Evolutionary conservation across 169 alveolate species (phyloP), one percentile per base, ranked within the genome.

Genomic region (Cryptosporidium parvum): DNA sequence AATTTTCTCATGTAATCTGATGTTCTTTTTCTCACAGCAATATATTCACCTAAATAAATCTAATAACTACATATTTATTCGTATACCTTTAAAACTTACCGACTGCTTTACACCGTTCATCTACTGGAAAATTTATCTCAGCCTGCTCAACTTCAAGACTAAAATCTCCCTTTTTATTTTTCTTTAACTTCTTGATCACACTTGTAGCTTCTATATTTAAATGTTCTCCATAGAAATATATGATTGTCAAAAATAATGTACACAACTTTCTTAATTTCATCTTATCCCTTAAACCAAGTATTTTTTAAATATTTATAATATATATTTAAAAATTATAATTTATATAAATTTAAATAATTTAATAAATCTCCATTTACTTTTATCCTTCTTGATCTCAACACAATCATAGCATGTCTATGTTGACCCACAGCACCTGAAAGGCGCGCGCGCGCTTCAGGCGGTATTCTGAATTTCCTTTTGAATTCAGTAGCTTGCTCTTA

Each of bases 381-480:
- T 31, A 14, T 37, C 16, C 16, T 2, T 69, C 73, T 35, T 69
- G 33, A 26, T 31, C 56, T 69, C 37, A 69, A 21, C 45, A 31
- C 18, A 1, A 3, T 52, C 80, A 33, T 14, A 14, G 48, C 85
- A 71, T 71, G 85, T 71, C 85, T 71, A 71, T 71, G 61, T 51
- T 71, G 68, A 71, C 85, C 61, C 85, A 71, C 85, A 51, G 69
- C 85, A 48, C 21, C 85, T 18, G 9, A 29, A 21, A 4, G 51
- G 69, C 85, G 85, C 69, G 42, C 59, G 85, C 85, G 85, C 35
- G 9, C 14, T 14, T 42, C 3, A 3, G 62, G 80, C 56, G 56
- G 80, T 39, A 56, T 56, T 16, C 26, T 0, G 56, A 42, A 9
- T 21, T 23, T 56, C 3, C 6, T 8, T 21, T 8, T 56, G 1